Evolutionary conservation across 768 basidiomycete genomes (phyloP), one percentile per base, ranked within the genome.

Genomic region (Suillus spraguei): DNA sequence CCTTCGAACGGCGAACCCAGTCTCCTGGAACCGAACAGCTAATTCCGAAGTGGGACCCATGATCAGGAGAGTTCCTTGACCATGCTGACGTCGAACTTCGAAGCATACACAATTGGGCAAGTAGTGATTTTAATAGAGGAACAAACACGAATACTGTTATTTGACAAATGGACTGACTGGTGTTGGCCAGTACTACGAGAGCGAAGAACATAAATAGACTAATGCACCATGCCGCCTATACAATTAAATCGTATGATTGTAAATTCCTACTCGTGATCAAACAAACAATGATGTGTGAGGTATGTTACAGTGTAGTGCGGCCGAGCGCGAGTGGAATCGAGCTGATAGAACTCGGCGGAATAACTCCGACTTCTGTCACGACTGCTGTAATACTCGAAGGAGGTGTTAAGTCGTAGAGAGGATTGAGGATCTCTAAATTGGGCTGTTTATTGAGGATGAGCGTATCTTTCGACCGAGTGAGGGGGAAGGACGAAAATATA

Each of bases 291-390:
- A 11, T 20, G 20, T 41, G 20, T 41, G 39, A 10, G 17, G 24
- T 47, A 61, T 63, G 39, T 58, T 60, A 63, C 28, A 63, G 24
- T 33, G 59, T 63, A 61, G 60, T 47, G 62, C 62, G 62, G 38
- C 62, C 62, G 33, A 93, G 78, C 1, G 92, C 91, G 61, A 90
- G 79, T 20, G 90, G 88, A 74, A 94, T 91, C 44, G 90, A 90
- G 69, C 90, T 87, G 67, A 96, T 93, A 65, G 94, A 94, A 68
- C 89, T 94, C 0, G 95, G 94, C 4, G 95, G 95, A 66, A 97
- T 97, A 61, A 98, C 81, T 2, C 97, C 97, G 50, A 96, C 95
- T 78, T 99, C 97, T 3, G 97, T 98, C 61, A 98, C 95, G 28
- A 99, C 94, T 20, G 92, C 97, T 1, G 97, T 97, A 66, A 99